Conservation (phyloP, 2,329 filamentous ascomycete species). For the Hymenoscyphus linearis region DNA sequence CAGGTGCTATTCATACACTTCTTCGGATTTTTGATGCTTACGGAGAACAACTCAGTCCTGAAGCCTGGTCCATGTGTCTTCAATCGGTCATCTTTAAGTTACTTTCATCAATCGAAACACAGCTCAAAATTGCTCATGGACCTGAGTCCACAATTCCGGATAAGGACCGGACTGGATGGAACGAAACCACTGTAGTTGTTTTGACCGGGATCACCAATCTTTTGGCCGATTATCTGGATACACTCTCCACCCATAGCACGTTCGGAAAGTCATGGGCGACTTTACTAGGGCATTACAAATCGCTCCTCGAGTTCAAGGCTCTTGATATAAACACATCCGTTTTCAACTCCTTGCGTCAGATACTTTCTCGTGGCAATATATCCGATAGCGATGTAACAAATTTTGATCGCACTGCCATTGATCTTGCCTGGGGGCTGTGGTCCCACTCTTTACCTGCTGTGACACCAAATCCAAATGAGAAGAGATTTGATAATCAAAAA, state of each 20-base stretch:
- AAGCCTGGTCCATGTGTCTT: conserved; percentile 80
- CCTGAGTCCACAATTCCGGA: conserved; percentile 34
- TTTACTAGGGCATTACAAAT: conserved; percentile 63
- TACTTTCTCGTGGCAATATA: conserved; percentile 48
- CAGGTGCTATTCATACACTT: conserved; percentile 78
- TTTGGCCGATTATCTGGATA: conserved; percentile 69
- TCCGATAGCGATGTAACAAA: conserved; percentile 34
- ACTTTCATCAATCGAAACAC: conserved; percentile 61
- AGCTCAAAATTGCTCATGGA: conserved; percentile 39
- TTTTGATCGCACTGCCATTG: conserved; percentile 42
- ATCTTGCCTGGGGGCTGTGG: conserved; percentile 66
- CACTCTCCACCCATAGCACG: conserved; percentile 58
- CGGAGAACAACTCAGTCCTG: conserved; percentile 69
- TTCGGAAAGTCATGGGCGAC: conserved; percentile 73
- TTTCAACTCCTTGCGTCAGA: conserved; percentile 61
- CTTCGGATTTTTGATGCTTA: conserved; percentile 90
- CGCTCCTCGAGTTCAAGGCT: conserved; percentile 55
- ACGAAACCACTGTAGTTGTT: conserved; percentile 70
- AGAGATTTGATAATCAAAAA: conserved; percentile 64
- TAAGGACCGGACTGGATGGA: conserved; percentile 53
- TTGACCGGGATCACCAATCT: conserved; percentile 68
- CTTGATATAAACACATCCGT: conserved; percentile 68
- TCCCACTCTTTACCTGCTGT: conserved; percentile 55
- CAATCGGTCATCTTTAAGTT: conserved; percentile 76
- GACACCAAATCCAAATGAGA: conserved; percentile 37